phyloP scores from a whole-genome alignment of 1,284 basidiomycete species.

The Lentinula novae-zelandiae region DNA sequence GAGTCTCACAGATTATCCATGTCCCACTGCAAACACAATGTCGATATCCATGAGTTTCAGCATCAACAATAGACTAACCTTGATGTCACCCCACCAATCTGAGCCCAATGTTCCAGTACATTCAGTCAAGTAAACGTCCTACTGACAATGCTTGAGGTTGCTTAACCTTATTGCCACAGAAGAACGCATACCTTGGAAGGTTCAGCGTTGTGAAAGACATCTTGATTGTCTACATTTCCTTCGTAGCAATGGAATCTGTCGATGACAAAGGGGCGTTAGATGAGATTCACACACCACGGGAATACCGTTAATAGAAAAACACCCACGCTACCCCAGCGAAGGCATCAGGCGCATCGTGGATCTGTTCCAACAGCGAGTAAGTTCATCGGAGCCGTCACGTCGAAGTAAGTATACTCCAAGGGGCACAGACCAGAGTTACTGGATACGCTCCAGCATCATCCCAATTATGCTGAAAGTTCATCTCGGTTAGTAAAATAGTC shows the following conservation, averaged over 20 bases:
- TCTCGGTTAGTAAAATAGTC: not conserved
- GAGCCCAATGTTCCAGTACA: slow-evolving; percentile 26
- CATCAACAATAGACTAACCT: slow-evolving; percentile 28
- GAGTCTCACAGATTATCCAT: slow-evolving; percentile 47
- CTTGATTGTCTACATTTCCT: slow-evolving; percentile 24
- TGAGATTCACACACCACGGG: not conserved
- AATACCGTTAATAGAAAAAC: not conserved
- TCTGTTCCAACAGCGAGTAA: slow-evolving; percentile 4
- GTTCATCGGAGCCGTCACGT: too few relatives aligned
- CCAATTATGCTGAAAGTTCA: slow-evolving; percentile 28
- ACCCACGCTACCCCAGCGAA: slow-evolving; percentile 27
- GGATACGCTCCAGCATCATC: slow-evolving; percentile 28
- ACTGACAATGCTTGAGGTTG: too few relatives aligned
- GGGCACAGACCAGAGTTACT: slow-evolving; percentile 17
- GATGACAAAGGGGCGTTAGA: not conserved
- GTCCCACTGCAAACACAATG: slow-evolving; percentile 38
- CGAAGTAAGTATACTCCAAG: not conserved
- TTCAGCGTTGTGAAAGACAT: slow-evolving; percentile 25
- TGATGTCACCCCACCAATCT: slow-evolving; percentile 60
- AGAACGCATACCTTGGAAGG: slow-evolving; percentile 24
- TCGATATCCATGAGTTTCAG: slow-evolving; percentile 9
- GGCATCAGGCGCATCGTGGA: slow-evolving; percentile 25
- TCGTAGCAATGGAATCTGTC: slow-evolving; percentile 31
- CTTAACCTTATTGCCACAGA: not conserved
- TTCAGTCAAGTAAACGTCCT: slow-evolving; percentile 21